Evolutionary conservation across 495 filamentous ascomycete species (phyloP), one percentile per base, ranked within the genome.

Genomic region (Emericellopsis terricola): DNA sequence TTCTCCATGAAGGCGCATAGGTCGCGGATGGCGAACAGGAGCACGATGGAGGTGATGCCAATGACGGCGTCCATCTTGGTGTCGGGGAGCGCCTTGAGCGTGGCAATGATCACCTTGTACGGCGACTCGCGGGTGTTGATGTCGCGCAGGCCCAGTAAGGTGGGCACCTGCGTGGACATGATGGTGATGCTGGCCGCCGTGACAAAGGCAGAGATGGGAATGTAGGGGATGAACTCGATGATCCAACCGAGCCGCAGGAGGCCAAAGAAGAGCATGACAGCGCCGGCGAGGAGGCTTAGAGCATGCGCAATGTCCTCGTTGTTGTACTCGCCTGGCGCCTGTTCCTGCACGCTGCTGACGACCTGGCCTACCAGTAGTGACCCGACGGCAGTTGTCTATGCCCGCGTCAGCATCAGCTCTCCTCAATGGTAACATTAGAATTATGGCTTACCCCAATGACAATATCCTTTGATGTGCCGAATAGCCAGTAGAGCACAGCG

Each of bases 381-480:
- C 1, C 38, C 42, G 3, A 41, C 36, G 7, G 42, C 42, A 1
- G 42, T 45, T 2, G 42, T 39, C 42, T 43, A 36, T 7, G 11
- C 19, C 3, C 4, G 15, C 5, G 15, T 30, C 15, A 30, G 28
- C 28, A 30, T 30, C 7, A n/a, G n/a, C n/a, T n/a, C n/a, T n/a
- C n/a, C n/a, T n/a, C n/a, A n/a, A n/a, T n/a, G n/a, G n/a, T n/a
- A n/a, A n/a, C n/a, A n/a, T n/a, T n/a, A n/a, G n/a, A n/a, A n/a
- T n/a, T n/a, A n/a, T n/a, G n/a, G n/a, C 62, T 47, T 47, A 65
- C 63, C 20, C 64, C 64, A 44, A 69, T 65, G 14, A 64, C 64
- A 42, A 69, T 64, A 41, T 69, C 64, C 43, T 68, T 68, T 15
- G 62, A 67, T 0, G 64, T 69, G 3, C 62, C 64, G 39, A 69